These are phyloP conservation scores for Forsythia viridissima DNA, from an alignment of 257 asterid genomes.

Conservation along the genomic window DNA sequence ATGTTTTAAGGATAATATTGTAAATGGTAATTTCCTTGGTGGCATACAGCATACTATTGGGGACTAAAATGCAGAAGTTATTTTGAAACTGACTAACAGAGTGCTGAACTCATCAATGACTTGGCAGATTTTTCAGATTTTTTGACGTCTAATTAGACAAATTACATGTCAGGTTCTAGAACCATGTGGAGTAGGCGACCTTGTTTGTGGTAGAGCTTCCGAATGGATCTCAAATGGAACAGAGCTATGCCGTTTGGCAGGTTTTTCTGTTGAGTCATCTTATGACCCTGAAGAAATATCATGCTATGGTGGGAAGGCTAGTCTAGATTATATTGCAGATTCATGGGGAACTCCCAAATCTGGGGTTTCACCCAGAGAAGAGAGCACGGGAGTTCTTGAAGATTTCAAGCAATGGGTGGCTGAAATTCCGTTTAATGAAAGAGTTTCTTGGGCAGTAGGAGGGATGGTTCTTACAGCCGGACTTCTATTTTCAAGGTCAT, in stretches of 20 bases:
- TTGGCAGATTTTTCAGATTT: constrained; percentile 7
- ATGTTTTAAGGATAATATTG: not conserved
- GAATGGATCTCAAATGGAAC: constrained; percentile 98
- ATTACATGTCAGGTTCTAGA: constrained; percentile 73
- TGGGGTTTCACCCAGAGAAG: constrained; percentile 39
- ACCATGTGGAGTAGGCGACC: constrained; percentile 84
- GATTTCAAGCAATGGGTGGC: constrained; percentile 68
- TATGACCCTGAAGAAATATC: constrained; percentile 57
- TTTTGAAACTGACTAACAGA: not conserved
- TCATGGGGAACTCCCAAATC: constrained; percentile 64
- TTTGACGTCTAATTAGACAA: constrained; percentile 31
- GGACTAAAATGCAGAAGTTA: not conserved
- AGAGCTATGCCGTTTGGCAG: constrained; percentile 87
- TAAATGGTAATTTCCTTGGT: not conserved
- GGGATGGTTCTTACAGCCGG: constrained; percentile 99
- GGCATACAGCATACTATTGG: not conserved
- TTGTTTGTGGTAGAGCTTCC: constrained; percentile 94
- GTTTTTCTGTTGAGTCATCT: constrained; percentile 69
- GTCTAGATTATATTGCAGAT: constrained; percentile 62
- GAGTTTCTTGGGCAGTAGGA: constrained; percentile 95
- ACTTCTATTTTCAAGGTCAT: constrained; percentile 74
- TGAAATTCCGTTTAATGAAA: constrained; percentile 59
- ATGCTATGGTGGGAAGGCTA: constrained; percentile 90
- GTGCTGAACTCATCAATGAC: constrained; percentile 9
- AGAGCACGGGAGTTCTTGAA: constrained; percentile 34